These are phyloP conservation scores for Fimicolochytrium jonesii DNA, from an alignment of 192 early-diverging fungal species.

Conservation along the genomic window DNA sequence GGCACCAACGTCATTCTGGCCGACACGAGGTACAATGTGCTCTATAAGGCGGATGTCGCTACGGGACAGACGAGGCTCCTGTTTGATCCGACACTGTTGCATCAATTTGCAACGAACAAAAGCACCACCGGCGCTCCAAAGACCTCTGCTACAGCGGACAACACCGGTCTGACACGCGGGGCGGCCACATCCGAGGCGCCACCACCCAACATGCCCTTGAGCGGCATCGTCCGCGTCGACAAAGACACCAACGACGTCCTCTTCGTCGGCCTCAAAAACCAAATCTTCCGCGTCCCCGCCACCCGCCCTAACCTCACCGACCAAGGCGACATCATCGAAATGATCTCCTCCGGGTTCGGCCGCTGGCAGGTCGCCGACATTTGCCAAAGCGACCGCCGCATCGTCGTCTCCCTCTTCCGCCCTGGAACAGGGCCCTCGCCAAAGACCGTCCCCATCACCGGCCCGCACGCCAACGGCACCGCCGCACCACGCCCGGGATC, in stretches of 20 bases:
- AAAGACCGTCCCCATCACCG: not conserved
- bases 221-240: slow-evolving; percentile 3
- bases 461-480: not conserved
- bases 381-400: not conserved
- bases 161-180: not conserved
- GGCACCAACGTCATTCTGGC: slow-evolving; percentile 1
- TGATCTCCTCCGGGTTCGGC: slow-evolving; percentile 4
- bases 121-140: not conserved
- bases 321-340: not conserved
- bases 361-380: not conserved
- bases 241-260: slow-evolving; percentile 5
- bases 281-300: slow-evolving; percentile 5
- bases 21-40: slow-evolving; percentile 4
- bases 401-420: slow-evolving; percentile 3
- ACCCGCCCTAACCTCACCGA: not conserved
- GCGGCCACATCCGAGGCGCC: not conserved
- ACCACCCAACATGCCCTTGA: not conserved
- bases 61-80: not conserved
- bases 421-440: not conserved
- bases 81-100: slow-evolving; percentile 8
- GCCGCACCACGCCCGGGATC: not conserved
- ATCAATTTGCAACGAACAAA: not conserved
- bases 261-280: slow-evolving; percentile 6
- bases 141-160: not conserved
- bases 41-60: not conserved